These are phyloP conservation scores for Canna indica DNA, from an alignment of 176 grass and related monocot genomes.

Conservation along the genomic window DNA sequence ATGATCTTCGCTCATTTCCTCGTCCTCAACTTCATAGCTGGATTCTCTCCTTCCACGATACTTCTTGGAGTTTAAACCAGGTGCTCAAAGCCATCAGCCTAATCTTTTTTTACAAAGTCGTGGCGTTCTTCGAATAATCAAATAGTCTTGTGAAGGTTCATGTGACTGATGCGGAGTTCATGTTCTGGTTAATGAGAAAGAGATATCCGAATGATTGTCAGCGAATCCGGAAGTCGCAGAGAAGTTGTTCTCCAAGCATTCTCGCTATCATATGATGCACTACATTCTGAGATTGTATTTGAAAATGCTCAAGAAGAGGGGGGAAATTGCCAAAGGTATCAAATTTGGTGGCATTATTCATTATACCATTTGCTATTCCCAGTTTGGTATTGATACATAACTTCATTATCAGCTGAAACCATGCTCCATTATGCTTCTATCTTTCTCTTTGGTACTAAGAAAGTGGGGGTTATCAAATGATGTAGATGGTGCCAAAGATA, in stretches of 20 bases:
- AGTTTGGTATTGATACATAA: neutral
- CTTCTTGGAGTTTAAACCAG: slow-evolving; percentile 10
- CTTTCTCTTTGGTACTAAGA: neutral
- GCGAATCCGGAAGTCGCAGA: slow-evolving; percentile 53
- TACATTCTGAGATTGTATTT: slow-evolving; percentile 92
- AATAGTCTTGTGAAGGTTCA: slow-evolving; percentile 29
- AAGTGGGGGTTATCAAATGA: neutral
- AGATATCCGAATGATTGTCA: slow-evolving; percentile 76
- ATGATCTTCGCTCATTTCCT: slow-evolving; percentile 36
- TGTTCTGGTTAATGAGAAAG: slow-evolving; percentile 45
- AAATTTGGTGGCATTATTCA: slow-evolving; percentile 16
- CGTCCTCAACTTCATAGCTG: slow-evolving; percentile 55
- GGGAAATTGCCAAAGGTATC: slow-evolving; percentile 81
- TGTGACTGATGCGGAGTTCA: slow-evolving; percentile 59
- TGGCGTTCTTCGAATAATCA: neutral
- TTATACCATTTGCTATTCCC: neutral
- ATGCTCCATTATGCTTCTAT: neutral
- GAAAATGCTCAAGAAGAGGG: slow-evolving; percentile 90
- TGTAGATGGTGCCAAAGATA: neutral
- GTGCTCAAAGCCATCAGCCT: slow-evolving; percentile 1
- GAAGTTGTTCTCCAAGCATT: slow-evolving; percentile 77
- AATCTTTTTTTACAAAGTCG: neutral
- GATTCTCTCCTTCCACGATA: slow-evolving; percentile 39
- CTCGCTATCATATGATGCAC: slow-evolving; percentile 90
- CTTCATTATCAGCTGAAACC: neutral